These are phyloP conservation scores for Kodamaea fungicola DNA, from an alignment of 1,139 yeast genomes.

Conservation along the genomic window DNA sequence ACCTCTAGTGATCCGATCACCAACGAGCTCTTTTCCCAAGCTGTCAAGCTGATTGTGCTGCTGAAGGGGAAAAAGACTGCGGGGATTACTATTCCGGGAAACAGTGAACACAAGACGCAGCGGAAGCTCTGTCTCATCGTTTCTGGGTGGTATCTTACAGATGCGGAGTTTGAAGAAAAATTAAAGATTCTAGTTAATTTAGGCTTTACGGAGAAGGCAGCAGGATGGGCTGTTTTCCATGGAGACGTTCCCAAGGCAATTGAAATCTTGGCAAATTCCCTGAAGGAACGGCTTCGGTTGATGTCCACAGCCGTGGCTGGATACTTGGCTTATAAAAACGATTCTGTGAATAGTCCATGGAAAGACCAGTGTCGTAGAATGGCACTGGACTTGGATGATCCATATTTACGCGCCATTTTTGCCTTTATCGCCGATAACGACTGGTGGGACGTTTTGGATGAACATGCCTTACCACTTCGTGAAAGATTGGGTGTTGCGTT, in stretches of 20 bases:
- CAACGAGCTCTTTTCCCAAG: constrained; percentile 46
- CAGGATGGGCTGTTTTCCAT: constrained; percentile 97
- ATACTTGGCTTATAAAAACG: constrained; percentile 70
- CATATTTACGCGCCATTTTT: constrained; percentile 86
- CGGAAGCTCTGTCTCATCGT: constrained; percentile 78
- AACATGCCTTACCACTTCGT: constrained; percentile 78
- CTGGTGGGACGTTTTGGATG: constrained; percentile 96
- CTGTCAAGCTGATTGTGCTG: constrained; percentile 40
- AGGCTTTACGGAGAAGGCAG: constrained; percentile 83
- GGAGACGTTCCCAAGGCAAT: constrained; percentile 84
- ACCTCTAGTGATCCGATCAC: constrained; percentile 31
- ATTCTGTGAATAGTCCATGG: constrained; percentile 76
- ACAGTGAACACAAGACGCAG: constrained; percentile 55
- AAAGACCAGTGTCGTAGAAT: constrained; percentile 85
- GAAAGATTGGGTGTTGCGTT: constrained; percentile 90
- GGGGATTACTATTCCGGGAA: constrained; percentile 43
- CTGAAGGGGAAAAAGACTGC: constrained; percentile 44
- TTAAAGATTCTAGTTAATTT: constrained; percentile 52
- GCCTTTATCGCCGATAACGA: constrained; percentile 93
- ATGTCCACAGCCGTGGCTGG: constrained; percentile 97
- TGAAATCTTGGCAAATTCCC: constrained; percentile 57
- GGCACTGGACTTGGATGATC: constrained; percentile 84
- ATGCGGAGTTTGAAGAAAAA: constrained; percentile 70
- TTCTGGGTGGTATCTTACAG: constrained; percentile 89
- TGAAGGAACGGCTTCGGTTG: constrained; percentile 60